Evolutionary conservation across 2,329 filamentous ascomycete species (phyloP).

Genomic region (Claviceps paspali): DNA sequence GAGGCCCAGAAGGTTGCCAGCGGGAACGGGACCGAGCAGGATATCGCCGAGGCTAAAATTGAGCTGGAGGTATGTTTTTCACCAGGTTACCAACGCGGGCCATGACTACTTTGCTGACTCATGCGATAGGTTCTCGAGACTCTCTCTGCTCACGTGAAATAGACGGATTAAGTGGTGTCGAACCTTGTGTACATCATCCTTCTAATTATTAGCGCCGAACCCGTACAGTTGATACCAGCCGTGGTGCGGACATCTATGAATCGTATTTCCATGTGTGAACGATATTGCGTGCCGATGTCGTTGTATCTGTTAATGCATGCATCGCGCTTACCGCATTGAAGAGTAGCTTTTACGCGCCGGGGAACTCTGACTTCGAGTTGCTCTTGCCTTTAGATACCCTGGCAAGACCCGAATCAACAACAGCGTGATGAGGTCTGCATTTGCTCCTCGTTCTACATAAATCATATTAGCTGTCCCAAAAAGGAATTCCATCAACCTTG

Average conservation of each 20-base stretch:
- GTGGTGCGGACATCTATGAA: slow-evolving; percentile 10
- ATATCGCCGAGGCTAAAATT: slow-evolving; percentile 97
- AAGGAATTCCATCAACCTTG: neutral
- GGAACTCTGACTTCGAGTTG: neutral
- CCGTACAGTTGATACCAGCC: slow-evolving; percentile 22
- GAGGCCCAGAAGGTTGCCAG: slow-evolving; percentile 92
- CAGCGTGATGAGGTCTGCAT: neutral
- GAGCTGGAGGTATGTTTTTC: slow-evolving; percentile 69
- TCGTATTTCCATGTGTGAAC: slow-evolving; percentile 2
- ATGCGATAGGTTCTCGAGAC: slow-evolving; percentile 58
- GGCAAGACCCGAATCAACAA: neutral
- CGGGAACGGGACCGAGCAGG: slow-evolving; percentile 86
- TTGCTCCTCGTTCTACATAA: too few species aligned
- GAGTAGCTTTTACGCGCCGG: neutral
- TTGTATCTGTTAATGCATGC: neutral
- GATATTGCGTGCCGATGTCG: neutral
- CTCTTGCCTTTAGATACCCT: neutral
- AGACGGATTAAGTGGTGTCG: slow-evolving; percentile 35
- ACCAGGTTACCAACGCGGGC: neutral
- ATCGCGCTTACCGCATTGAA: slow-evolving; percentile 1
- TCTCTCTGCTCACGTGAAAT: slow-evolving; percentile 68
- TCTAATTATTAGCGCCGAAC: slow-evolving; percentile 20
- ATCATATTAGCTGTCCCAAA: neutral
- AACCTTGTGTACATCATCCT: slow-evolving; percentile 27
- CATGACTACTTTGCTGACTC: slow-evolving; percentile 1